Evolutionary conservation across 2,329 filamentous ascomycete genomes (phyloP), one percentile per base, ranked within the genome.

Genomic region (Fusarium paranaense): DNA sequence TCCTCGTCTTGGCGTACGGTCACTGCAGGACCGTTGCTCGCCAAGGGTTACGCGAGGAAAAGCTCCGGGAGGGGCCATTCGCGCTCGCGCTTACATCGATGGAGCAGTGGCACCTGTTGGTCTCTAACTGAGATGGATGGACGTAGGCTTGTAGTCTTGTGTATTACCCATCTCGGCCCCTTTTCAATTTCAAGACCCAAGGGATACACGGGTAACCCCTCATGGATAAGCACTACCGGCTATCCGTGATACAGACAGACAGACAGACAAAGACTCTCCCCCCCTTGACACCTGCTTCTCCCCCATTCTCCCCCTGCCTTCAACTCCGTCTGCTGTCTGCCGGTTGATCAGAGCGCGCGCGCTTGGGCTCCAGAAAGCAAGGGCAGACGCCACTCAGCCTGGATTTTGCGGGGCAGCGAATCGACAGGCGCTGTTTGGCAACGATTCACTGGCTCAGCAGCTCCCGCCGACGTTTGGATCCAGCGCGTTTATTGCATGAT

Each of bases 401-500:
- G 61, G 47, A 70, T 62, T 45, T 64, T 75, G 72, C 72, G 72
- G 72, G 71, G 71, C 71, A 62, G 72, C 56, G 65, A 70, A 66
- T 64, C 35, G 60, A 62, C 25, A 20, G 47, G 50, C 37, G 47
- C 20, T 33, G 62, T 42, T n/a, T 27, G n/a, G 22, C 62, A 47
- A 37, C 54, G 30, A 62, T 62, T 61, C 35, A 61, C 64, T 75
- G 74, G 59, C 64, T 56, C 27, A 50, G 22, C 58, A 47, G 61
- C 71, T 74, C 63, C 60, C 47, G 69, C 38, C 18, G 62, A 62
- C 50, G 59, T 72, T 72, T 72, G 66, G 56, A 60, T 56, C 62
- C 33, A 67, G 60, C 33, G 56, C 69, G 72, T 72, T 54, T 63
- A 50, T 18, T 27, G 64, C 63, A 68, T 61, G 33, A 32, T 69